Evolutionary conservation across 441 rosid genomes (phyloP), one percentile per base, ranked within the genome.

Genomic region (Populus hybrid): DNA sequence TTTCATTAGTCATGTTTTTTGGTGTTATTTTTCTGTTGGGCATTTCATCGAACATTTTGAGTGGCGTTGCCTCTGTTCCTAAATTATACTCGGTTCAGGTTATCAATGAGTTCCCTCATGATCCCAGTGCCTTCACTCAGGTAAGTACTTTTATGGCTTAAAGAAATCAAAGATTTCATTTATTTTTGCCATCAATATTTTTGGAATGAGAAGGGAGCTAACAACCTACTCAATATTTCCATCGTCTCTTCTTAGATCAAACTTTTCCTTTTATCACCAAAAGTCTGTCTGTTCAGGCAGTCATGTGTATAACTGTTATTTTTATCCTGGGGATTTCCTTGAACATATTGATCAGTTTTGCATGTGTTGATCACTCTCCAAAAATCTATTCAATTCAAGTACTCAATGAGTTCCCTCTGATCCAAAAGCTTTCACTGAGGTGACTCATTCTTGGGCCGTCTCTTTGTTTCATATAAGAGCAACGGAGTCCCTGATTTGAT

Each of bases 361-460:
- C 3, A 5, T 26, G 78, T 10, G 56, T 6, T 29, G 72, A 81
- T 69, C 71, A 14, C 9, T 82, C 89, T 4, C 68, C 81, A 33
- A 18, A 18, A 36, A 23, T 89, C 9, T 85, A 88, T 76, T 53
- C 87, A 42, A 87, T 91, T 75, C 83, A 91, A 83, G 91, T 94
- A 0, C 84, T 92, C 73, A 90, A 90, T 73, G 93, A 91, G 84
- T 96, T 87, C 81, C 97, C 91, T 74, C 98, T 79, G 99, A 96
- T 56, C 93, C 95, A 40, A 23, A 45, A 2, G 98, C 99, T 65
- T 96, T 94, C 85, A 93, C 99, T 84, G 96, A 94, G 98, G 98
- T 92, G 68, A 67, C 35, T 9, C 71, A 20, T 21, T 74, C 14
- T 21, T 36, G 20, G 10, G 7, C 21, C 56, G 36, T 45, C 18